These are phyloP conservation scores for Malus fusca DNA, from an alignment of 306 rosid genomes.

Conservation along the genomic window DNA sequence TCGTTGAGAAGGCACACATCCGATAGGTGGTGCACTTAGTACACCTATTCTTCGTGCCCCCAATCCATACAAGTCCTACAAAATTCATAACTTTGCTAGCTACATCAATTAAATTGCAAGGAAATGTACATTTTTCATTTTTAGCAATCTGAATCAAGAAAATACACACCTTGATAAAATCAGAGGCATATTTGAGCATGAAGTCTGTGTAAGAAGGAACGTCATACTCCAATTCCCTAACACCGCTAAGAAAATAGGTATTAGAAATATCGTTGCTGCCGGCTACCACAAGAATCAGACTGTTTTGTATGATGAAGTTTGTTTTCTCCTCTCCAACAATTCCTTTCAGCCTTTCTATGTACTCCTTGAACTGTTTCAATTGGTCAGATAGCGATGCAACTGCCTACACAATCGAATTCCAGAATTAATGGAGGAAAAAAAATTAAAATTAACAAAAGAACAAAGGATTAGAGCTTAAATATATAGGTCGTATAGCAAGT, in stretches of 20 bases:
- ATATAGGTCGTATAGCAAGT: slow-evolving; percentile 6
- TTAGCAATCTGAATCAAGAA: background rate
- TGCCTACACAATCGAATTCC: slow-evolving; percentile 12
- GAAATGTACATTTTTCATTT: background rate
- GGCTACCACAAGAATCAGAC: slow-evolving; percentile 27
- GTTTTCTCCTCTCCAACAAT: slow-evolving; percentile 41
- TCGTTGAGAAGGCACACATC: slow-evolving; percentile 49
- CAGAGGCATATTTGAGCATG: slow-evolving; percentile 27
- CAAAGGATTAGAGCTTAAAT: background rate
- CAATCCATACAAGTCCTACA: slow-evolving; percentile 31
- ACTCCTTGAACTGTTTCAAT: slow-evolving; percentile 37
- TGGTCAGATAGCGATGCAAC: slow-evolving; percentile 37
- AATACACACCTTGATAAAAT: slow-evolving; percentile 32
- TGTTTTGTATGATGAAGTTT: slow-evolving; percentile 39
- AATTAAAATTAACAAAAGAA: background rate
- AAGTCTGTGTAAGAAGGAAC: slow-evolving; percentile 38
- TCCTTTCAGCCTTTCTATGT: slow-evolving; percentile 33
- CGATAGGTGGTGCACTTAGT: slow-evolving; percentile 47
- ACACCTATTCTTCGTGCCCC: slow-evolving; percentile 50
- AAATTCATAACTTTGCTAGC: background rate
- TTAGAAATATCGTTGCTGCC: slow-evolving; percentile 58
- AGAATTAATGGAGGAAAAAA: background rate
- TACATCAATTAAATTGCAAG: background rate
- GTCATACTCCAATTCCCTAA: slow-evolving; percentile 29
- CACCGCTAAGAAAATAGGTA: slow-evolving; percentile 25